Conservation (phyloP, 2,329 filamentous ascomycete genomes). For the Stemphylium lycopersici region DNA sequence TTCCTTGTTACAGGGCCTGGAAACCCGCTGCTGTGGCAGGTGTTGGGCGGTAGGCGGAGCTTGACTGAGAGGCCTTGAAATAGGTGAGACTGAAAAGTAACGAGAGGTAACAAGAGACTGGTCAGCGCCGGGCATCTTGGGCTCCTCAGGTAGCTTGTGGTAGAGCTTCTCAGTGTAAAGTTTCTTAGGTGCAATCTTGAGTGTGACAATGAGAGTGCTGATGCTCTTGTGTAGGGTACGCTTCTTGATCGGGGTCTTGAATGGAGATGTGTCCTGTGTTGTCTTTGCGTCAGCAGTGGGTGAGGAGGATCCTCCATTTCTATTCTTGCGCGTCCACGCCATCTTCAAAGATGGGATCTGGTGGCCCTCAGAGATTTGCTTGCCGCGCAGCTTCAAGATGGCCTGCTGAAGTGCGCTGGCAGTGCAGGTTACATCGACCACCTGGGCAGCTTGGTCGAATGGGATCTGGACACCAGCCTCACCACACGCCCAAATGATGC, state of each 20-base stretch:
- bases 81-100: neutral
- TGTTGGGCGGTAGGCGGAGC: neutral
- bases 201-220: constrained; percentile 16
- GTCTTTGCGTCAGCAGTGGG: constrained; percentile 13
- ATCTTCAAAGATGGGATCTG: constrained; percentile 30
- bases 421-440: constrained; percentile 31
- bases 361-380: constrained; percentile 28
- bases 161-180: neutral
- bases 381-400: constrained; percentile 37
- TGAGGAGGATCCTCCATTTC: neutral
- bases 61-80: neutral
- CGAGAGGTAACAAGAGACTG: too few relatives aligned
- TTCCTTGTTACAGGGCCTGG: neutral
- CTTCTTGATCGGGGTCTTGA: constrained; percentile 13
- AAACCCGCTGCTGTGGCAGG: neutral
- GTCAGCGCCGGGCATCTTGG: neutral
- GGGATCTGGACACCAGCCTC: constrained; percentile 37
- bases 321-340: constrained; percentile 32
- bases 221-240: constrained; percentile 9
- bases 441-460: constrained; percentile 36
- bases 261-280: constrained; percentile 2
- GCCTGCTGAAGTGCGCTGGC: constrained; percentile 43
- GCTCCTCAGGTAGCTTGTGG: constrained; percentile 3
- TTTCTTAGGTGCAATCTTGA: constrained; percentile 4
- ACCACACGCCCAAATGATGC: constrained; percentile 41